Evolutionary conservation across 2,329 filamentous ascomycete genomes (phyloP), one percentile per base, ranked within the genome.

Genomic region (Fusarium acutatum): DNA sequence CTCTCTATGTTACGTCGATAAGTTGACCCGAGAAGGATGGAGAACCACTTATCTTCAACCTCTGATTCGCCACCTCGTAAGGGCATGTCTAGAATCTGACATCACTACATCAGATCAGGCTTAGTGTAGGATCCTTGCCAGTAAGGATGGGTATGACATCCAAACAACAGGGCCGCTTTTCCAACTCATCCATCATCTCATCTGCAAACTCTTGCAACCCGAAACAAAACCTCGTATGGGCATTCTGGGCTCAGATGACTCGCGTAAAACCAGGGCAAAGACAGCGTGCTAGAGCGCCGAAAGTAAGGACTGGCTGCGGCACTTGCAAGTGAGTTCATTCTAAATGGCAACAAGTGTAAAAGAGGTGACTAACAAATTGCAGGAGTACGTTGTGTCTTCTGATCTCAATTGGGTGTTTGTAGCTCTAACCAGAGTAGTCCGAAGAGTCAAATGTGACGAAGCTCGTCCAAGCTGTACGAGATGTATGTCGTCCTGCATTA

Each of bases 381-480:
- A 73, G 70, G 46, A 73, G 70, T 73, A 30, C 4, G 65, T 60
- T 15, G 1, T 30, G 7, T 41, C 15, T 26, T 11, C 5, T 0
- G 3, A 4, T 14, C 17, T 7, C 1, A 5, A 17, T 20, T 4
- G 3, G 7, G 4, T 22, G 10, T 7, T 26, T 24, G 15, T 20
- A 5, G 10, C 34, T 30, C 52, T 49, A 15, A 69, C 15, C 3
- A 3, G 2, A 12, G 2, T 9, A 73, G 70, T 73, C 10, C 66
- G 70, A 6, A 44, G 49, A 28, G 70, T 73, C 1, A 73, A 73
- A 5, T 73, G 70, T n/a, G 70, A 73, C 6, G 70, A 73, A 13
- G 53, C 3, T 0, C 66, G 43, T 8, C 70, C 70, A 7, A 20
- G n/a, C 5, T 73, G 70, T 52, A n/a, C 22, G 11, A 49, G 53